These are phyloP conservation scores for Neoboletus brunneissimus DNA, from an alignment of 768 basidiomycete genomes.

Conservation along the genomic window DNA sequence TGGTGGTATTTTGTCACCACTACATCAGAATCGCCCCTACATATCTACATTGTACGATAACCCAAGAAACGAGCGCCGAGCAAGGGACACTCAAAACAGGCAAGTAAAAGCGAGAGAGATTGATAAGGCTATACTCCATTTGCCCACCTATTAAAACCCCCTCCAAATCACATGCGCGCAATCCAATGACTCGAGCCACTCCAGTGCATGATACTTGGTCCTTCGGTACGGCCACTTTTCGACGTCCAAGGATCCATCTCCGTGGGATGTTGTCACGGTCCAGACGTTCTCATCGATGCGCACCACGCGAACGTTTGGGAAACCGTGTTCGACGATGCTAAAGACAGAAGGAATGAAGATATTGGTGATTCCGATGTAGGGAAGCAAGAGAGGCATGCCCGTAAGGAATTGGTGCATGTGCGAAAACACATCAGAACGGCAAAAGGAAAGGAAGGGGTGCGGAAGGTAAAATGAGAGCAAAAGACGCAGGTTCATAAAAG, in stretches of 20 bases:
- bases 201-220: constrained; percentile 47
- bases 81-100: no score
- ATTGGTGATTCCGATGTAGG: constrained; percentile 56
- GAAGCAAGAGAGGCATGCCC: constrained; percentile 51
- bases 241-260: constrained; percentile 38
- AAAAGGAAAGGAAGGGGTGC: background rate
- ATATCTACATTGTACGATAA: no score
- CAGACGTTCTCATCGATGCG: constrained; percentile 54
- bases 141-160: constrained; percentile 1
- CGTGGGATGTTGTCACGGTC: constrained; percentile 39
- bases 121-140: no score
- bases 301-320: constrained; percentile 58
- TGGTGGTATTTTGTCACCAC: no score
- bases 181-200: constrained; percentile 66
- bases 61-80: no score
- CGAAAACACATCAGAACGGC: background rate
- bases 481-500: constrained; percentile 41
- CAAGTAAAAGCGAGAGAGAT: no score
- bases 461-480: background rate
- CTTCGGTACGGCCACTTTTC: constrained; percentile 58
- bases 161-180: constrained; percentile 53
- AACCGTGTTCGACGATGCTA: constrained; percentile 55
- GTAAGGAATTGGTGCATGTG: constrained; percentile 53
- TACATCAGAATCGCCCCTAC: no score
- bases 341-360: constrained; percentile 39